These are phyloP conservation scores for Astrothelium macrocarpum DNA, from an alignment of 495 filamentous ascomycete genomes.

Conservation along the genomic window DNA sequence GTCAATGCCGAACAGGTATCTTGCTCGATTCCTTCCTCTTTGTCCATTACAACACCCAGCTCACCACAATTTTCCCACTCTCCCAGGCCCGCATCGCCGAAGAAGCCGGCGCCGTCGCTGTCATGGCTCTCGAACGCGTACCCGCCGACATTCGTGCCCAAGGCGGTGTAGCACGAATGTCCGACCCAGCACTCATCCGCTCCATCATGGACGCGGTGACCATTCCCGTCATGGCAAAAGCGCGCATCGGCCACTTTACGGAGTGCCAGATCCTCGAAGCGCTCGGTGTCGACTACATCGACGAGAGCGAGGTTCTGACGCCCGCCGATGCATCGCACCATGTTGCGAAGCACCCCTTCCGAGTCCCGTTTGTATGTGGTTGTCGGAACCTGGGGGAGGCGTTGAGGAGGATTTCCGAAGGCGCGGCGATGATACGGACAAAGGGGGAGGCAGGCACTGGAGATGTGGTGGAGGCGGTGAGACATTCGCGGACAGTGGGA, in stretches of 20 bases:
- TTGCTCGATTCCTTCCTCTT: constrained; percentile 5
- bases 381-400: constrained; percentile 95
- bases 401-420: constrained; percentile 81
- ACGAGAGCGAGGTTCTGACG: constrained; percentile 94
- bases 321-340: constrained; percentile 86
- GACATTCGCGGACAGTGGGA: constrained; percentile 88
- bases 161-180: constrained; percentile 95
- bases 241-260: constrained; percentile 93
- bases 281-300: constrained; percentile 93
- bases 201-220: constrained; percentile 96
- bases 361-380: constrained; percentile 89
- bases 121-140: constrained; percentile 98
- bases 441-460: constrained; percentile 99
- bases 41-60: constrained; percentile 6
- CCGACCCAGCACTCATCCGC: constrained; percentile 88
- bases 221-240: constrained; percentile 99
- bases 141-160: constrained; percentile 90
- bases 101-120: constrained; percentile 88
- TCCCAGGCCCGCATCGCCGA: constrained; percentile 82
- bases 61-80: neutral
- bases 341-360: constrained; percentile 78
- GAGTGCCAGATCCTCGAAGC: constrained; percentile 98
- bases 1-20: constrained; percentile 79
- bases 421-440: constrained; percentile 96
- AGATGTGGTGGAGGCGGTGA: constrained; percentile 92